Percentiles rank a stretch among this genome's conserved stretches.
Conservation (phyloP, 1,284 basidiomycete species). For the Ceratobasidium sp. region DNA sequence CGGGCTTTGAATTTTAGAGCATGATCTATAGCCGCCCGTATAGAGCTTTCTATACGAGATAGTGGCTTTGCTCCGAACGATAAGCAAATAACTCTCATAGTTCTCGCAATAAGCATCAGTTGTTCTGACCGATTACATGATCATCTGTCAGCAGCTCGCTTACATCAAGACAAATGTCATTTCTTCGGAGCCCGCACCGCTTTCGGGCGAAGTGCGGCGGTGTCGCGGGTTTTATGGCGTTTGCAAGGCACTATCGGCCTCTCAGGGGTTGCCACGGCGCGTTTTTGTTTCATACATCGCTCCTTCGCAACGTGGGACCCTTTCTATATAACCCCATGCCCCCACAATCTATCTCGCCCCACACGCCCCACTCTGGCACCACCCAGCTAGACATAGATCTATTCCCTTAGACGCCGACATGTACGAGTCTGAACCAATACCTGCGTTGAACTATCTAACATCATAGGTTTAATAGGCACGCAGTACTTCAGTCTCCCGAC, state of each 20-base stretch:
- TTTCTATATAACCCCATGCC: constrained; percentile 15
- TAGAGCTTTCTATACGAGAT: too few relatives aligned
- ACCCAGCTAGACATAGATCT: neutral
- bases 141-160: neutral
- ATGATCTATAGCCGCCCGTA: too few relatives aligned
- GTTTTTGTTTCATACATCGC: constrained; percentile 12
- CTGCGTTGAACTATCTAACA: neutral
- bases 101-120: too few relatives aligned
- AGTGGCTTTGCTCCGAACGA: too few relatives aligned
- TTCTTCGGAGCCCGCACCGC: constrained; percentile 14
- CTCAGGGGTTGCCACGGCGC: constrained; percentile 13
- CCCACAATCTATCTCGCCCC: neutral
- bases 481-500: constrained; percentile 7
- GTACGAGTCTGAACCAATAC: neutral
- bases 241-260: constrained; percentile 18
- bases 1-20: too few relatives aligned
- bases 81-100: too few relatives aligned
- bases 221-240: constrained; percentile 5
- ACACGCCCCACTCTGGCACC: constrained; percentile 17
- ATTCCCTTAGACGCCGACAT: constrained; percentile 6
- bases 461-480: constrained; percentile 3
- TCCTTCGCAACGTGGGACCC: constrained; percentile 18
- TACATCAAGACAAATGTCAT: neutral
- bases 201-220: constrained; percentile 12
- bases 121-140: too few relatives aligned